Percentiles rank a stretch among this genome's conserved stretches.
Evolutionary conservation across 2,329 filamentous ascomycete species (phyloP).

Genomic region (Alternaria sp.): DNA sequence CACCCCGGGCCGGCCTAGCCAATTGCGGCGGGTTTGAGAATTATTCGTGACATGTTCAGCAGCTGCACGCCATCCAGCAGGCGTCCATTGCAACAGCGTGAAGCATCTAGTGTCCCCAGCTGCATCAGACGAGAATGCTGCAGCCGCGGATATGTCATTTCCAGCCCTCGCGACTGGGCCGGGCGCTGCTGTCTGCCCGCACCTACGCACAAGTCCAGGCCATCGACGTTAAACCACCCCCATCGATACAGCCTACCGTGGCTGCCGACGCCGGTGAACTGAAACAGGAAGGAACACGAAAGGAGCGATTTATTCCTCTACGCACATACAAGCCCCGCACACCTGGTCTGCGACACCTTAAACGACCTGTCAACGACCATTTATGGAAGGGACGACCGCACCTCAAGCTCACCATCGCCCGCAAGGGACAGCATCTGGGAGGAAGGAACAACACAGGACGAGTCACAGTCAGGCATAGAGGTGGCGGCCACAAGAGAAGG

Average conservation of each 20-base stretch:
- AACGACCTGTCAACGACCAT: slow-evolving; percentile 93
- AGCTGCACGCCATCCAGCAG: slow-evolving; percentile 30
- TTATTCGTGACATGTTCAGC: slow-evolving; percentile 36
- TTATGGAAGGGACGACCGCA: slow-evolving; percentile 92
- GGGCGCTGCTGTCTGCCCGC: slow-evolving; percentile 58
- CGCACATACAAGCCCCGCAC: slow-evolving; percentile 94
- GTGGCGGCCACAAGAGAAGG: slow-evolving; percentile 89
- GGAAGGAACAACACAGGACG: slow-evolving; percentile 87
- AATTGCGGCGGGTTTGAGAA: slow-evolving; percentile 39
- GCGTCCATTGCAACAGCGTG: slow-evolving; percentile 28
- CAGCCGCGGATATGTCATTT: slow-evolving; percentile 70
- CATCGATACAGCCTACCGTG: slow-evolving; percentile 45
- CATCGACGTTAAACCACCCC: slow-evolving; percentile 47
- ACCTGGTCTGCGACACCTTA: slow-evolving; percentile 89
- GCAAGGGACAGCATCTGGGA: slow-evolving; percentile 91
- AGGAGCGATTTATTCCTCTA: slow-evolving; percentile 59
- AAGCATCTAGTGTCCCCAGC: slow-evolving; percentile 23
- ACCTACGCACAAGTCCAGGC: slow-evolving; percentile 60
- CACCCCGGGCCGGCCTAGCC: slow-evolving; percentile 31
- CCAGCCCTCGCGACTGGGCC: slow-evolving; percentile 59
- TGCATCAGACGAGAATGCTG: slow-evolving; percentile 61
- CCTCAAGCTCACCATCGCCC: slow-evolving; percentile 83
- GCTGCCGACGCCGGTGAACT: slow-evolving; percentile 36
- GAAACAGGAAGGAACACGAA: slow-evolving; percentile 38
- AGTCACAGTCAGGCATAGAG: slow-evolving; percentile 89